These are phyloP conservation scores for Cystofilobasidium bisporidii DNA, from an alignment of 768 basidiomycete species.

Conservation along the genomic window DNA sequence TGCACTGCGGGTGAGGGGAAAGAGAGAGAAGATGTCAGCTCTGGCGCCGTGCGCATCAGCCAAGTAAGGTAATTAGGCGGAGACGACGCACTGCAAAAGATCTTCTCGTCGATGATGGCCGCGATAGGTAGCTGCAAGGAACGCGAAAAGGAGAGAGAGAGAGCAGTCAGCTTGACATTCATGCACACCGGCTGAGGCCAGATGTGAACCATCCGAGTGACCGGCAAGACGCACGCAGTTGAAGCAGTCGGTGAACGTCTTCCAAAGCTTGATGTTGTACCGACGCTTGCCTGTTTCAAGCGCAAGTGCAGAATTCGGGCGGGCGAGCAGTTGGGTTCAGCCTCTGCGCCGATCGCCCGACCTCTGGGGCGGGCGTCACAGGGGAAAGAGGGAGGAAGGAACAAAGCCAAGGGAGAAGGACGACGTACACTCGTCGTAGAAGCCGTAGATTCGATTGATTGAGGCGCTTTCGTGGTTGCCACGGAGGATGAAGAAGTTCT, in stretches of 20 bases:
- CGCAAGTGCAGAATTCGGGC: too few relatives aligned
- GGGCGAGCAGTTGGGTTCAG: too few relatives aligned
- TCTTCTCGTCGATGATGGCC: conserved; percentile 99
- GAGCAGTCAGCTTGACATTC: too few relatives aligned
- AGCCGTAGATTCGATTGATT: conserved; percentile 31
- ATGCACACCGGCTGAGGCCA: too few relatives aligned
- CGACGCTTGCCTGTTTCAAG: conserved; percentile 29
- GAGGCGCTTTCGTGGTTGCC: conserved; percentile 29
- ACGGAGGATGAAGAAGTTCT: conserved; percentile 31
- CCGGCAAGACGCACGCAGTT: conserved; percentile 15
- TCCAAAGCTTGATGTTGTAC: conserved; percentile 32
- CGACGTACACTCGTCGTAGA: conserved; percentile 30
- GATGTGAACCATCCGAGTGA: too few relatives aligned
- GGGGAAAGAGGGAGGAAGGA: background rate
- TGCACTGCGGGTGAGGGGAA: conserved; percentile 15
- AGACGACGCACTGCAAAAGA: conserved; percentile 64
- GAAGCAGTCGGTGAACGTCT: conserved; percentile 31
- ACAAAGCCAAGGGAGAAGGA: too few relatives aligned
- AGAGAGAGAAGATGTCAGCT: too few relatives aligned
- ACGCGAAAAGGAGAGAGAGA: background rate
- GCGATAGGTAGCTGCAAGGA: conserved; percentile 59
- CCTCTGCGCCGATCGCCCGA: too few relatives aligned
- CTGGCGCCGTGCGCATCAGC: too few relatives aligned
- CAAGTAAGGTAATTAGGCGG: too few relatives aligned
- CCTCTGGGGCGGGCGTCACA: too few relatives aligned